Conservation (phyloP, 225 moss, liverwort and hornwort species). For the Bryum argenteum region DNA sequence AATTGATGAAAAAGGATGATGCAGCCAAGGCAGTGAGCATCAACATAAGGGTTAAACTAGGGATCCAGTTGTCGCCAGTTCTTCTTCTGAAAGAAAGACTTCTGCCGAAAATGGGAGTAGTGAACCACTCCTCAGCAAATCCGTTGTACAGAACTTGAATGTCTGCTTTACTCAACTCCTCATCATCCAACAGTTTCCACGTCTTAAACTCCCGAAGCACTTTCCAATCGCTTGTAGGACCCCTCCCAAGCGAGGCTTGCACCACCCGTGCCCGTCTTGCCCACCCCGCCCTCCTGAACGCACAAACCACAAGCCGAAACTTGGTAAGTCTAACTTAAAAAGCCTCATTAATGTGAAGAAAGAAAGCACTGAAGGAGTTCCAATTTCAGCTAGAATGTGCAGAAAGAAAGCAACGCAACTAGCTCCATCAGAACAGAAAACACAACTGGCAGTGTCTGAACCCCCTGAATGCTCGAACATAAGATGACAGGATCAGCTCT, state of each 20-base stretch:
- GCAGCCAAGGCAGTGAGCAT: conserved; percentile 44
- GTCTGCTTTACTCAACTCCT: conserved; percentile 56
- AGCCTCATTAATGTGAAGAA: neutral
- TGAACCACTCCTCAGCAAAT: conserved; percentile 70
- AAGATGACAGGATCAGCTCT: neutral
- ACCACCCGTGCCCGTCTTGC: conserved; percentile 80
- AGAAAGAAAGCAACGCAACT: conserved; percentile 19
- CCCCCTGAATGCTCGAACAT: neutral
- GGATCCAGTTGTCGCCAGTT: conserved; percentile 44
- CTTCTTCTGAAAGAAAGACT: conserved; percentile 49
- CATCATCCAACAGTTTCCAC: conserved; percentile 85
- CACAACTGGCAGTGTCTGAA: neutral
- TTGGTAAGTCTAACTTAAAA: neutral
- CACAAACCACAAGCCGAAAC: conserved; percentile 12
- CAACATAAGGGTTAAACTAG: conserved; percentile 47
- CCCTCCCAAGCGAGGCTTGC: conserved; percentile 66
- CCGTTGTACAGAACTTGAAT: conserved; percentile 76
- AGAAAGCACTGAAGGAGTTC: conserved; percentile 12
- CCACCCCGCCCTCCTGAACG: conserved; percentile 80
- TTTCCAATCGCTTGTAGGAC: conserved; percentile 40
- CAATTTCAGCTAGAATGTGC: conserved; percentile 12
- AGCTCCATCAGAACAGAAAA: conserved; percentile 13
- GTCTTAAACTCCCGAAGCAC: conserved; percentile 68
- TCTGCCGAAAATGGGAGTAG: conserved; percentile 56
- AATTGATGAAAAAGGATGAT: conserved; percentile 36